Evolutionary conservation across 768 basidiomycete genomes (phyloP).

Genomic region (Xerocomellus chrysenteron): DNA sequence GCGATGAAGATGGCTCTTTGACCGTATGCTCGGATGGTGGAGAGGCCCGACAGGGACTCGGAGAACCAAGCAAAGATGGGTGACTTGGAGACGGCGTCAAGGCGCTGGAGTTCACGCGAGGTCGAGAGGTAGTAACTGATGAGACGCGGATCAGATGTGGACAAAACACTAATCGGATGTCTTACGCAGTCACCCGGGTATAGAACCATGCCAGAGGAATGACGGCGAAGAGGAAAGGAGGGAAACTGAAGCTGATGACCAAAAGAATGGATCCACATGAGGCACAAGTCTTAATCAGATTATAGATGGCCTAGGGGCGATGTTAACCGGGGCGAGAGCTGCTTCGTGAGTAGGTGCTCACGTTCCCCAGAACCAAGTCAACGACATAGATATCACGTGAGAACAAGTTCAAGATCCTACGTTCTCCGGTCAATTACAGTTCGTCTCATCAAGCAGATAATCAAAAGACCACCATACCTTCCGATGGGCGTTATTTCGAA

Average conservation of each 20-base stretch:
- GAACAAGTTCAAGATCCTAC: constrained; percentile 80
- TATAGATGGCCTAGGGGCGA: constrained; percentile 51
- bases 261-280: constrained; percentile 56
- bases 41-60: constrained; percentile 68
- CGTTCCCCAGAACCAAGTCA: constrained; percentile 77
- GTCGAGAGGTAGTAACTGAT: constrained; percentile 77
- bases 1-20: constrained; percentile 68
- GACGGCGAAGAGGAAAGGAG: constrained; percentile 72
- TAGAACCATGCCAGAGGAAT: constrained; percentile 80
- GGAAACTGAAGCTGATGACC: constrained; percentile 80
- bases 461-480: constrained; percentile 43
- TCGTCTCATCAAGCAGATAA: background rate
- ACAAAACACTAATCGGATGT: background rate
- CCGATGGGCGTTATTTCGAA: constrained; percentile 89
- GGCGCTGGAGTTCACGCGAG: constrained; percentile 81
- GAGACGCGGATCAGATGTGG: background rate
- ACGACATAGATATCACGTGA: constrained; percentile 84
- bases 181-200: constrained; percentile 72
- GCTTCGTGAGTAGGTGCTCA: constrained; percentile 11
- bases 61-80: constrained; percentile 91
- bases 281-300: constrained; percentile 63
- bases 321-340: background rate
- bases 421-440: background rate
- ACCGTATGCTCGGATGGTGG: constrained; percentile 78
- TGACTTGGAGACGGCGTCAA: constrained; percentile 83